phyloP scores from a whole-genome alignment of 208 protist species.

The Trypanosoma caninum region DNA sequence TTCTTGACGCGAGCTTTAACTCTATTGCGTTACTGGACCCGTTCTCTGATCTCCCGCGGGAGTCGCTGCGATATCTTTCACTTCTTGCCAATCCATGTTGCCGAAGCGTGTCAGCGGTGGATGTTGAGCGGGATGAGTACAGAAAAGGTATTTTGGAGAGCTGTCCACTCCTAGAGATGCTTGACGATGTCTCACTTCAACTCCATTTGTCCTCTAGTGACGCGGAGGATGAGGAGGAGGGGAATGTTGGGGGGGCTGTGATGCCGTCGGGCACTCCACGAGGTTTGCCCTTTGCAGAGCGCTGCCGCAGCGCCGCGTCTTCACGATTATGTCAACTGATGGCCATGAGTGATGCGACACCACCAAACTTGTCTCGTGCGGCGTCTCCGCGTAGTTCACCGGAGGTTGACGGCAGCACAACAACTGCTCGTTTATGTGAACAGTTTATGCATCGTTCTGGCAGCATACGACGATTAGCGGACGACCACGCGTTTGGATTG shows the following conservation, averaged over 20 bases:
- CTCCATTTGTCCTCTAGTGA: constrained; percentile 6
- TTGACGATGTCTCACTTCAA: constrained; percentile 34
- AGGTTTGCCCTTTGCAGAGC: no score
- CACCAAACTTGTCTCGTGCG: background rate
- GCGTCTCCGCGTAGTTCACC: background rate
- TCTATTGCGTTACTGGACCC: constrained; percentile 27
- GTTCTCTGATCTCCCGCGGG: constrained; percentile 45
- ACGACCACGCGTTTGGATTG: constrained; percentile 1
- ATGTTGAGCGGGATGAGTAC: constrained; percentile 6
- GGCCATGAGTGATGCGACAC: constrained; percentile 6
- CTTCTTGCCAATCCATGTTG: constrained; percentile 55
- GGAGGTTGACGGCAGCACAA: background rate
- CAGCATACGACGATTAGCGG: constrained; percentile 4
- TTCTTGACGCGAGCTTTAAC: constrained; percentile 67
- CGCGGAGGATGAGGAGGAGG: background rate
- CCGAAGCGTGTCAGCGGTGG: constrained; percentile 1
- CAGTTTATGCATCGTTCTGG: constrained; percentile 15
- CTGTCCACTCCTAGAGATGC: constrained; percentile 35
- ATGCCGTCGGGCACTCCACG: no score
- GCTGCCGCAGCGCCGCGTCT: no score
- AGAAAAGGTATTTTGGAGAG: constrained; percentile 17
- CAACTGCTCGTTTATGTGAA: constrained; percentile 12
- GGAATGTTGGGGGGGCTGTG: background rate
- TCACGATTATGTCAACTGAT: background rate
- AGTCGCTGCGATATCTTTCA: constrained; percentile 46